phyloP scores from a whole-genome alignment of 805 yeast genomes.

The Pichia eremophila region DNA sequence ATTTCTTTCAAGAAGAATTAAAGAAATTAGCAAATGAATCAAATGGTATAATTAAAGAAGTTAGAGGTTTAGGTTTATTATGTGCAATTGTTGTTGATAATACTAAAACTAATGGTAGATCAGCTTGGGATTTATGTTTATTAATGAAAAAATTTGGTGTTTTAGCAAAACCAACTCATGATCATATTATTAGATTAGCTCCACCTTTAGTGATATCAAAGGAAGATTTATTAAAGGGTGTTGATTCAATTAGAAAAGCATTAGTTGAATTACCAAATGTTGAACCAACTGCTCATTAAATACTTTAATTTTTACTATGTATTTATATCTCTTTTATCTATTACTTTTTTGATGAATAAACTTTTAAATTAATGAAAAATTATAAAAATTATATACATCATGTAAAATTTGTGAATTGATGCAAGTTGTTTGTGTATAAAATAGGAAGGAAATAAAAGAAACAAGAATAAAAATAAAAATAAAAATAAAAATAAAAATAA shows the following conservation, averaged over 20 bases:
- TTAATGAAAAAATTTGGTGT: slow-evolving; percentile 83
- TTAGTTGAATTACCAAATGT: slow-evolving; percentile 49
- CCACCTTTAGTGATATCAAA: slow-evolving; percentile 90
- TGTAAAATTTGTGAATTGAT: too few relatives aligned
- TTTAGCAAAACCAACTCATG: slow-evolving; percentile 91
- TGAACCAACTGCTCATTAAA: slow-evolving; percentile 34
- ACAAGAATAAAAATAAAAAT: too few relatives aligned
- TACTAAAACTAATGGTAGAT: slow-evolving; percentile 71
- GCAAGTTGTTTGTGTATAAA: too few relatives aligned
- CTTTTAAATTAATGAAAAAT: too few relatives aligned
- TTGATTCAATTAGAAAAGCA: slow-evolving; percentile 57
- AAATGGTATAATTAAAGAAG: slow-evolving; percentile 48
- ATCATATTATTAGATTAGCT: slow-evolving; percentile 88
- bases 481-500: not conserved
- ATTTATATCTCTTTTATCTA: not conserved
- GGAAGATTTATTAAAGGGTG: slow-evolving; percentile 77
- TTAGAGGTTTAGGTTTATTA: slow-evolving; percentile 77
- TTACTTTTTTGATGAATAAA: too few relatives aligned
- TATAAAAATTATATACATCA: too few relatives aligned
- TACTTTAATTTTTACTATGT: not conserved
- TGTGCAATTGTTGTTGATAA: slow-evolving; percentile 89
- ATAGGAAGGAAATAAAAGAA: too few relatives aligned
- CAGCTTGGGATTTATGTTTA: slow-evolving; percentile 94
- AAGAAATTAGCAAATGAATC: slow-evolving; percentile 37
- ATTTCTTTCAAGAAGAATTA: slow-evolving; percentile 52